phyloP scores from a whole-genome alignment of 2,329 filamentous ascomycete species.

The Colletotrichum sp. region DNA sequence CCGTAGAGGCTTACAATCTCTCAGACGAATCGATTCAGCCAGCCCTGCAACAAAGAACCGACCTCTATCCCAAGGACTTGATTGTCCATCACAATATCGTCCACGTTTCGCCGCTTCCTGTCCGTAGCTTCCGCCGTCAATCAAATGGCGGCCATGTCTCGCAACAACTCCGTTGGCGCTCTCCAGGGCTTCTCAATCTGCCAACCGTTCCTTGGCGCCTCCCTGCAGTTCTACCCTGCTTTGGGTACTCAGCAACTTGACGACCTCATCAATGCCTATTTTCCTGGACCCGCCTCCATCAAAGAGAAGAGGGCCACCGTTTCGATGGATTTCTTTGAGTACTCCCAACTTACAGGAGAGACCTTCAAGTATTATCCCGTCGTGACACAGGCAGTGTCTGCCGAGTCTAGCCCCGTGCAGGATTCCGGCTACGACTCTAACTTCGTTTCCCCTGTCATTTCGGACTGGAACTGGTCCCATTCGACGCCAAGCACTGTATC shows the following conservation, averaged over 20 bases:
- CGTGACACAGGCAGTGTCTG: constrained; percentile 48
- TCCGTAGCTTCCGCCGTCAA: neutral
- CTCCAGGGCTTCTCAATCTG: constrained; percentile 63
- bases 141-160: constrained; percentile 39
- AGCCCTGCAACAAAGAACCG: neutral
- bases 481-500: constrained; percentile 32
- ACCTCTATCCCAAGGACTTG: neutral
- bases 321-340: constrained; percentile 64
- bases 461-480: constrained; percentile 53
- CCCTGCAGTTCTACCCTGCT: constrained; percentile 70
- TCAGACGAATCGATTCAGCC: neutral
- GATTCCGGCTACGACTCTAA: constrained; percentile 52
- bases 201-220: constrained; percentile 60
- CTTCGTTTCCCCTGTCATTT: constrained; percentile 54
- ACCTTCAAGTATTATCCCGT: constrained; percentile 67
- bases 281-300: constrained; percentile 57
- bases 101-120: neutral
- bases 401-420: constrained; percentile 44
- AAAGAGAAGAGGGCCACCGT: constrained; percentile 64
- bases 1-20: neutral
- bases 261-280: constrained; percentile 62
- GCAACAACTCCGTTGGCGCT: constrained; percentile 36
- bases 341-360: constrained; percentile 58
- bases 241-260: constrained; percentile 67
- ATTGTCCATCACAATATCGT: neutral